Evolutionary conservation across 139 green algal genomes (phyloP).

Genomic region (Coelastrella sp.): DNA sequence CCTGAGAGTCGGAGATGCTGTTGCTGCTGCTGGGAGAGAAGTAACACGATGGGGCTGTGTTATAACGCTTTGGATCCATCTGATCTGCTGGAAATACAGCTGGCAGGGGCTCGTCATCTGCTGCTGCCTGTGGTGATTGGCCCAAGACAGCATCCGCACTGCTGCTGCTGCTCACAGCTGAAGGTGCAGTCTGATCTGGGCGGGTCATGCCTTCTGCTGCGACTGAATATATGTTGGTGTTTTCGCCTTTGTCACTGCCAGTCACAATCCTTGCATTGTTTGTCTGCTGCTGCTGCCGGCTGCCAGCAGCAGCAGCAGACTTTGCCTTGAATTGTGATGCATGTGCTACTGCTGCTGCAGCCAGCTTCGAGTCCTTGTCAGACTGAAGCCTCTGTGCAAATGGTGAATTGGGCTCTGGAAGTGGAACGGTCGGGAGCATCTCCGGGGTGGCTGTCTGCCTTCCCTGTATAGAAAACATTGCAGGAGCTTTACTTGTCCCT

Average conservation of each 20-base stretch:
- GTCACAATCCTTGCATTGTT: too few species aligned
- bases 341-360: neutral
- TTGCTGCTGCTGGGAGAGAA: neutral
- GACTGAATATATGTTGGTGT: too few species aligned
- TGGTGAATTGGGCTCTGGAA: neutral
- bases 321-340: neutral
- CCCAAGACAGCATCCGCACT: too few species aligned
- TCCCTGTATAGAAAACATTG: neutral
- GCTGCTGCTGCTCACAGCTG: neutral
- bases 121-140: neutral
- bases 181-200: neutral
- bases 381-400: neutral
- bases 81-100: slow-evolving; percentile 4
- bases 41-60: neutral
- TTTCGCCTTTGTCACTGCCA: too few species aligned
- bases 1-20: neutral
- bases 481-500: neutral
- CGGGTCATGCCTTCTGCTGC: too few species aligned
- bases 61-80: neutral
- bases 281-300: too few species aligned
- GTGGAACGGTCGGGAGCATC: neutral
- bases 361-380: neutral
- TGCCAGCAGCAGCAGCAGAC: too few species aligned
- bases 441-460: neutral
- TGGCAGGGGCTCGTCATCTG: neutral